These are phyloP conservation scores for Tetraselmis chui DNA, from an alignment of 139 green algal genomes.

Conservation along the genomic window DNA sequence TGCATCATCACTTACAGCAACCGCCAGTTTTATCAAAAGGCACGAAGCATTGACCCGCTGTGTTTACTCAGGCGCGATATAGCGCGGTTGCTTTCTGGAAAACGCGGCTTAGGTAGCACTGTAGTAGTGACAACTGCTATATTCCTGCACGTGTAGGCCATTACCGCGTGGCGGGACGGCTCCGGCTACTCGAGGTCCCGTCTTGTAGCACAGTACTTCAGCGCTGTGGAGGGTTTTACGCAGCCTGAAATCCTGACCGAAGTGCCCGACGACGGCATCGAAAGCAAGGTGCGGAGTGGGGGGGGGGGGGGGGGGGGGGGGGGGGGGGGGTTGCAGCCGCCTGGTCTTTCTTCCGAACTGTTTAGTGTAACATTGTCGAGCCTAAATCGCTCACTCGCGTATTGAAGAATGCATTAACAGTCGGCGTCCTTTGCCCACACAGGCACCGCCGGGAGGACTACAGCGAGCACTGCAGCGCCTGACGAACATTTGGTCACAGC, in stretches of 20 bases:
- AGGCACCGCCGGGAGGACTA: not conserved
- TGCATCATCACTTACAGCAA: slow-evolving; percentile 80
- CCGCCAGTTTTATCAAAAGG: slow-evolving; percentile 78
- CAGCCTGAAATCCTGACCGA: slow-evolving; percentile 47
- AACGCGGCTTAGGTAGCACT: not conserved
- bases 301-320: too few relatives aligned
- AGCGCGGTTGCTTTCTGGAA: not conserved
- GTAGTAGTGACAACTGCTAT: not conserved
- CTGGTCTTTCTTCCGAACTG: too few relatives aligned
- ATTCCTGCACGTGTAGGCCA: slow-evolving; percentile 32
- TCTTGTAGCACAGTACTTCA: slow-evolving; percentile 74
- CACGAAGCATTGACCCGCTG: not conserved
- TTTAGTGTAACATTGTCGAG: too few relatives aligned
- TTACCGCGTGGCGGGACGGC: slow-evolving; percentile 67
- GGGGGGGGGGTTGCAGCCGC: too few relatives aligned
- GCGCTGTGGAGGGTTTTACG: slow-evolving; percentile 57
- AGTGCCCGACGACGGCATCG: slow-evolving; percentile 24
- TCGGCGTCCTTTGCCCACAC: not conserved
- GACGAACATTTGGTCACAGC: slow-evolving; percentile 15
- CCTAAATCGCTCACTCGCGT: too few relatives aligned
- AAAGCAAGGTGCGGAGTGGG: not conserved
- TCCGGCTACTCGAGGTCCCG: slow-evolving; percentile 47
- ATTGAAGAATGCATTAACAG: too few relatives aligned
- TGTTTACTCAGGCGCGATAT: not conserved
- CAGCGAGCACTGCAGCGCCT: slow-evolving; percentile 17